Conservation (phyloP, 345 rosid genomes). For the Pistacia vera region DNA sequence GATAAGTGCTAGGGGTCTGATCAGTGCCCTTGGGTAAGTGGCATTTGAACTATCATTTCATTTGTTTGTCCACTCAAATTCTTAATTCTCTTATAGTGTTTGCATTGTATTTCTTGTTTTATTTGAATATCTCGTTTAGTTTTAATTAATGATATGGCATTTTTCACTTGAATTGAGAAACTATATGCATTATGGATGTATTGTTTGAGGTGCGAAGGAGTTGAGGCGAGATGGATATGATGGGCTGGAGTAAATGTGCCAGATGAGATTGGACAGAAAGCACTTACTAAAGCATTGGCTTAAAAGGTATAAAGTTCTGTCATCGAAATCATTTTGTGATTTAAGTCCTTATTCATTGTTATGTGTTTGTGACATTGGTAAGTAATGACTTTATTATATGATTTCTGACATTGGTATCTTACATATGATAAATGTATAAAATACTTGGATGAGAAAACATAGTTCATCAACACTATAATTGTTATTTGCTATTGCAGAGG, state of each 20-base stretch:
- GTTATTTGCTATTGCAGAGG: slow-evolving; percentile 66
- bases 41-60: neutral
- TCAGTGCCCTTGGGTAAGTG: slow-evolving; percentile 90
- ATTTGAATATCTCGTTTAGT: neutral
- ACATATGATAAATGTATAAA: no score
- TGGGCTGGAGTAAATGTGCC: slow-evolving; percentile 99
- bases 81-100: neutral
- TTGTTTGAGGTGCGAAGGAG: slow-evolving; percentile 81
- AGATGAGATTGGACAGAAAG: slow-evolving; percentile 89
- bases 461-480: no score
- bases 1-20: slow-evolving; percentile 97
- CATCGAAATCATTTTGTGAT: slow-evolving; percentile 4
- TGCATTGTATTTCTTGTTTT: neutral
- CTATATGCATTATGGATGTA: slow-evolving; percentile 38
- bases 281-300: slow-evolving; percentile 94
- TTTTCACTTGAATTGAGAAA: slow-evolving; percentile 20
- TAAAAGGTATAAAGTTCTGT: slow-evolving; percentile 64
- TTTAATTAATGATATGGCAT: neutral
- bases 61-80: neutral
- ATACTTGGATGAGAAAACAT: no score
- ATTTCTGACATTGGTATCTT: neutral
- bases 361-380: neutral
- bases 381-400: neutral
- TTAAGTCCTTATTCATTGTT: neutral
- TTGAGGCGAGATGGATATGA: slow-evolving; percentile 99